phyloP scores from a whole-genome alignment of 2,329 filamentous ascomycete species.

The Fusarium sp. region DNA sequence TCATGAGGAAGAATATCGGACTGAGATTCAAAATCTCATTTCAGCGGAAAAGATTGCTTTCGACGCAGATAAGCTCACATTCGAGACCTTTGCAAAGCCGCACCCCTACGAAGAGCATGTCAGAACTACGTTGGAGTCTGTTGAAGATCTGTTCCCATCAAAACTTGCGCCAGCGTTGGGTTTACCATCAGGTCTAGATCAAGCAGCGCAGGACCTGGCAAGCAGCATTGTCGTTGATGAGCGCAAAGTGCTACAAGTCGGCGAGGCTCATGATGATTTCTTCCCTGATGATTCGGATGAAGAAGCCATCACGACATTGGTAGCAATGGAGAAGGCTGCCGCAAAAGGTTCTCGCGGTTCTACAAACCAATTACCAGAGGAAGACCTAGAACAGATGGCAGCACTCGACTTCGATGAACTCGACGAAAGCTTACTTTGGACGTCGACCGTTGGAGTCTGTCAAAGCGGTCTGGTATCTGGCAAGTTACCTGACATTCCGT shows the following conservation, averaged over 20 bases:
- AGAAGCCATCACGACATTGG: constrained; percentile 55
- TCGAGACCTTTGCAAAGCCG: constrained; percentile 75
- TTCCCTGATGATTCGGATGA: constrained; percentile 69
- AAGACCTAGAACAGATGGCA: neutral
- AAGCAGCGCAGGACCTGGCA: constrained; percentile 51
- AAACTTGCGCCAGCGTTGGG: constrained; percentile 69
- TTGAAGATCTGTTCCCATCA: constrained; percentile 87
- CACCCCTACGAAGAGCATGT: constrained; percentile 70
- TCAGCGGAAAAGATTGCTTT: constrained; percentile 71
- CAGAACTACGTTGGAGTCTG: constrained; percentile 85
- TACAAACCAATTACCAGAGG: neutral
- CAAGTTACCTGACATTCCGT: constrained; percentile 55
- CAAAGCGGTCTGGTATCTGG: constrained; percentile 60
- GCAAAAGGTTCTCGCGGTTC: constrained; percentile 7
- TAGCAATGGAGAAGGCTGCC: constrained; percentile 30
- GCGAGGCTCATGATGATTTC: constrained; percentile 64
- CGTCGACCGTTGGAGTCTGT: constrained; percentile 55
- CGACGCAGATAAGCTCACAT: constrained; percentile 62
- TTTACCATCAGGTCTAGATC: constrained; percentile 49
- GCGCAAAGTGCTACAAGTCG: constrained; percentile 63
- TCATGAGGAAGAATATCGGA: constrained; percentile 86
- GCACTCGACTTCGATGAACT: constrained; percentile 43
- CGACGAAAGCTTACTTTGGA: constrained; percentile 21
- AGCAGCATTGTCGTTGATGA: constrained; percentile 77
- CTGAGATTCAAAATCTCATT: constrained; percentile 75